Evolutionary conservation across 179 eudicot species (phyloP).

Genomic region (Heliamphora pulchella): DNA sequence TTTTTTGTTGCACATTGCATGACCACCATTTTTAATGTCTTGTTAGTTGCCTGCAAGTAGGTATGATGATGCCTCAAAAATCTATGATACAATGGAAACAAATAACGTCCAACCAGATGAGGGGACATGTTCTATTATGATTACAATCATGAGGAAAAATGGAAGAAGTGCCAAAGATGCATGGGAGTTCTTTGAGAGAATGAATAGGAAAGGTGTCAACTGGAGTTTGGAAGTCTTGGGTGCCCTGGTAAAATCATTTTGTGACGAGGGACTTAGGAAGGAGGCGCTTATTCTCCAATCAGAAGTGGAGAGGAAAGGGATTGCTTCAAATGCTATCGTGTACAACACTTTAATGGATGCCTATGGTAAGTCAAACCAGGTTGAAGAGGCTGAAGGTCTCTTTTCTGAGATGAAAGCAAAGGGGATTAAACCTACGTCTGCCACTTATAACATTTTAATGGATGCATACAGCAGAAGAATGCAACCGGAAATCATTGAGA

Average conservation of each 20-base stretch:
- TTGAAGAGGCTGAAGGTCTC: slow-evolving; percentile 97
- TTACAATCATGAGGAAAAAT: slow-evolving; percentile 70
- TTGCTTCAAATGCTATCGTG: slow-evolving; percentile 62
- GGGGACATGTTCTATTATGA: slow-evolving; percentile 79
- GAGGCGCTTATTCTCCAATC: slow-evolving; percentile 85
- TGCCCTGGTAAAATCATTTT: slow-evolving; percentile 77
- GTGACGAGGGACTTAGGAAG: slow-evolving; percentile 74
- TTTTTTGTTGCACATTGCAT: background rate
- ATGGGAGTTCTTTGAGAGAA: slow-evolving; percentile 69
- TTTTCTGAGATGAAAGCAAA: slow-evolving; percentile 72
- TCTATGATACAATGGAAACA: slow-evolving; percentile 63
- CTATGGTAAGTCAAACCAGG: slow-evolving; percentile 55
- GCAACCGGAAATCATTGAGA: slow-evolving; percentile 85
- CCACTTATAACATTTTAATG: slow-evolving; percentile 74
- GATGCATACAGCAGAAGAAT: slow-evolving; percentile 85
- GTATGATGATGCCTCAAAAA: slow-evolving; percentile 72
- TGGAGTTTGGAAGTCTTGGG: slow-evolving; percentile 83
- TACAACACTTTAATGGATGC: slow-evolving; percentile 85
- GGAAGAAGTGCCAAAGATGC: slow-evolving; percentile 84
- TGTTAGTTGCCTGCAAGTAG: slow-evolving; percentile 31
- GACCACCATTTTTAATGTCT: background rate
- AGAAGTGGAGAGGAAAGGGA: slow-evolving; percentile 88
- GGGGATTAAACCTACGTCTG: slow-evolving; percentile 54
- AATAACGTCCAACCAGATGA: slow-evolving; percentile 69
- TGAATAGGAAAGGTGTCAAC: slow-evolving; percentile 66